Conservation (phyloP, 805 yeast genomes). For the Hanseniaspora vineae region DNA sequence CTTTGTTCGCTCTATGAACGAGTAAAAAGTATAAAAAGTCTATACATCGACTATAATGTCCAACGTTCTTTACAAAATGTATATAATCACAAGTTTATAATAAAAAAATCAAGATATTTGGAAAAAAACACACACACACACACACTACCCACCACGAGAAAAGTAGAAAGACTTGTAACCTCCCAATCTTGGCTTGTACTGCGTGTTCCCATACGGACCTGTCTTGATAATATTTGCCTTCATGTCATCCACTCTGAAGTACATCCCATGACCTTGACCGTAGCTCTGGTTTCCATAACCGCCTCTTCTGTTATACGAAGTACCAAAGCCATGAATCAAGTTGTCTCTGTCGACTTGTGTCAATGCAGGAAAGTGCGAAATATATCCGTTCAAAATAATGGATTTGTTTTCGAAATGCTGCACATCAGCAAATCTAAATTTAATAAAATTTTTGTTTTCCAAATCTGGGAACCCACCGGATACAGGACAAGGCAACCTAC, state of each 20-base stretch:
- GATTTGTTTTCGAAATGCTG: slow-evolving; percentile 40
- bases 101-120: no score
- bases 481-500: slow-evolving; percentile 25
- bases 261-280: slow-evolving; percentile 16
- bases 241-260: slow-evolving; percentile 21
- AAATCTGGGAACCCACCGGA: slow-evolving; percentile 27
- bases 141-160: neutral
- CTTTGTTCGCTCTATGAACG: no score
- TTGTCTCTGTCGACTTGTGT: slow-evolving; percentile 57
- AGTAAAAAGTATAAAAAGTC: neutral
- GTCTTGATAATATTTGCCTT: slow-evolving; percentile 28
- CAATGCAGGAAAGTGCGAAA: slow-evolving; percentile 47
- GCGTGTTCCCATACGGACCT: slow-evolving; percentile 37
- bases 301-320: slow-evolving; percentile 11
- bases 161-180: slow-evolving; percentile 32
- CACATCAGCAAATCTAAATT: slow-evolving; percentile 50
- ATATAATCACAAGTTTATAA: no score
- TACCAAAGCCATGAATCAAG: slow-evolving; percentile 35
- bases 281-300: slow-evolving; percentile 14
- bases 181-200: slow-evolving; percentile 36
- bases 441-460: slow-evolving; percentile 28
- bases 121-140: no score
- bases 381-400: slow-evolving; percentile 70
- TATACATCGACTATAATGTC: neutral
- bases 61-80: no score